These are phyloP conservation scores for Tulasnella sp. DNA, from an alignment of 768 basidiomycete genomes.

Conservation along the genomic window DNA sequence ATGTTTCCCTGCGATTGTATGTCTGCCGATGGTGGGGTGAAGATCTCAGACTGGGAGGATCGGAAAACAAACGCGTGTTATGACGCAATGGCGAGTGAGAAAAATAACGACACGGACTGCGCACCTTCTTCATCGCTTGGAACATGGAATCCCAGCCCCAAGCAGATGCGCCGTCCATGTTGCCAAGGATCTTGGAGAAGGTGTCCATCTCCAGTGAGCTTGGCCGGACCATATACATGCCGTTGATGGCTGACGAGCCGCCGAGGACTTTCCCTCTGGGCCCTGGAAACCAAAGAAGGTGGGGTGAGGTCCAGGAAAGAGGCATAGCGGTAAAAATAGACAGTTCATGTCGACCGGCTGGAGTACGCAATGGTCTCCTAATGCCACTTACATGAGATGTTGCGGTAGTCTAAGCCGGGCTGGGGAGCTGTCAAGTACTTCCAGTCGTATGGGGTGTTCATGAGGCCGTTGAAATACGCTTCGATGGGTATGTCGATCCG, in stretches of 20 bases:
- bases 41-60: slow-evolving; percentile 35
- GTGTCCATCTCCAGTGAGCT: slow-evolving; percentile 37
- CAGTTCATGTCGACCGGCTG: background rate
- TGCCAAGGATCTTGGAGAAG: slow-evolving; percentile 30
- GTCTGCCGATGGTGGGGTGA: slow-evolving; percentile 37
- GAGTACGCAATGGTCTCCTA: slow-evolving; percentile 32
- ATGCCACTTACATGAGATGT: slow-evolving; percentile 25
- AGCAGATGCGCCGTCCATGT: slow-evolving; percentile 1
- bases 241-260: slow-evolving; percentile 59
- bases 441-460: slow-evolving; percentile 43
- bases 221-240: slow-evolving; percentile 52
- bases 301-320: background rate
- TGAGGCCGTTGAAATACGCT: slow-evolving; percentile 42
- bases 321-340: too few relatives aligned
- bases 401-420: slow-evolving; percentile 32
- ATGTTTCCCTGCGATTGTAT: slow-evolving; percentile 35
- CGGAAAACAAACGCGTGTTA: background rate
- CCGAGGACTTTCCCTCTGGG: slow-evolving; percentile 51
- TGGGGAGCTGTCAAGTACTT: slow-evolving; percentile 41
- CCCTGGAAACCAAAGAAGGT: background rate
- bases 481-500: slow-evolving; percentile 37
- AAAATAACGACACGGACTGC: background rate
- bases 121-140: slow-evolving; percentile 30
- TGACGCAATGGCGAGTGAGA: background rate
- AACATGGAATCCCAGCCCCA: slow-evolving; percentile 42